Conservation (phyloP, 257 asterid species). For the Mentha longifolia region DNA sequence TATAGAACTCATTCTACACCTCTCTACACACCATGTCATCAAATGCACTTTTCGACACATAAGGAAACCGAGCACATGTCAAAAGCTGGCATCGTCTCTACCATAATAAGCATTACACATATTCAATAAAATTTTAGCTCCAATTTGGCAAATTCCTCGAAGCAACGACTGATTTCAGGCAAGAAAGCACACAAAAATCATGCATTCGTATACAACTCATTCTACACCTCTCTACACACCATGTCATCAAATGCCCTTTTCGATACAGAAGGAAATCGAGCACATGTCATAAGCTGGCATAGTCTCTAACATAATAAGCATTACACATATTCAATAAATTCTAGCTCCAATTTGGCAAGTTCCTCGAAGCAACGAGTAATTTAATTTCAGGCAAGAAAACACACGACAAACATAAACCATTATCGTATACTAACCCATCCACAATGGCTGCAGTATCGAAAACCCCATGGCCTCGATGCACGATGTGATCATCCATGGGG, state of each 20-base stretch:
- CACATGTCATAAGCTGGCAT: neutral
- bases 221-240: neutral
- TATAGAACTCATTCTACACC: neutral
- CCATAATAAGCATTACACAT: no score
- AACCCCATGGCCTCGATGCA: constrained; percentile 97
- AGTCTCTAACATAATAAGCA: constrained; percentile 11
- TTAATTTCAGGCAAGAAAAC: neutral
- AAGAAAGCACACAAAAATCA: neutral
- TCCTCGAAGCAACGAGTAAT: neutral
- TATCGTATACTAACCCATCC: constrained; percentile 66
- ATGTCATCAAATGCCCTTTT: neutral
- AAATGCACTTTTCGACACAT: neutral
- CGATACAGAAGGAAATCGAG: neutral
- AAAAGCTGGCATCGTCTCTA: no score
- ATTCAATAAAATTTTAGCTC: neutral
- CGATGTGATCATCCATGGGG: constrained; percentile 97
- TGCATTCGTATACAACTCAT: neutral
- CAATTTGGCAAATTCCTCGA: neutral
- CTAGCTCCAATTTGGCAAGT: neutral
- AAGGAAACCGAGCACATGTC: no score
- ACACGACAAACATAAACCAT: neutral
- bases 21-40: neutral
- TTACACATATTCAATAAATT: neutral
- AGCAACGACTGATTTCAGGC: neutral
- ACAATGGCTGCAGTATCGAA: constrained; percentile 87